Evolutionary conservation across 495 filamentous ascomycete species (phyloP).

Genomic region (Trichoderma erinaceum): DNA sequence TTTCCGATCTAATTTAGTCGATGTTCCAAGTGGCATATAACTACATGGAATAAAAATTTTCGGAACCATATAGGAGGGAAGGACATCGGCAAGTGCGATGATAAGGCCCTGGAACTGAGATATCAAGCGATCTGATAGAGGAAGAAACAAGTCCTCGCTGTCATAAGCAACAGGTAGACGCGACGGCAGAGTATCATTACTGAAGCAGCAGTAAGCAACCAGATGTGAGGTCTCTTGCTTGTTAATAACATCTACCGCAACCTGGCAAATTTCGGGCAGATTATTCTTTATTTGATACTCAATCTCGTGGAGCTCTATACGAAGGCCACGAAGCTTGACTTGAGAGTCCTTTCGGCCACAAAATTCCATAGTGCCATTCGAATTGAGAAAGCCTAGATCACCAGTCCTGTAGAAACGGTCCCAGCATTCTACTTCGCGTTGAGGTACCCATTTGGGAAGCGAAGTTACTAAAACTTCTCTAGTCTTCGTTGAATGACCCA

Average conservation of each 20-base stretch:
- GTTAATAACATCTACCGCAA: constrained; percentile 18
- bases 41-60: neutral
- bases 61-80: constrained; percentile 64
- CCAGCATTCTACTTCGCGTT: constrained; percentile 20
- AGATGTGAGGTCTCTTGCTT: constrained; percentile 13
- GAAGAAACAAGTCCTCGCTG: constrained; percentile 49
- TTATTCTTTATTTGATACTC: constrained; percentile 15
- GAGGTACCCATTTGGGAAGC: constrained; percentile 16
- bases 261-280: neutral
- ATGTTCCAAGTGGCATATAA: constrained; percentile 20
- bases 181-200: constrained; percentile 21
- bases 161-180: constrained; percentile 13
- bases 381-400: constrained; percentile 42
- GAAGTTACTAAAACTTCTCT: constrained; percentile 41
- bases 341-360: constrained; percentile 19
- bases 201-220: constrained; percentile 24
- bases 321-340: constrained; percentile 28
- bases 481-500: constrained; percentile 50
- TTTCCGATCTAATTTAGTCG: constrained; percentile 31
- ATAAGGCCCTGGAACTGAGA: constrained; percentile 35
- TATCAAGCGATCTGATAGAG: constrained; percentile 24
- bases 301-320: constrained; percentile 27
- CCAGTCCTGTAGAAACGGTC: constrained; percentile 38
- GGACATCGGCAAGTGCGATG: constrained; percentile 71
- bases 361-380: constrained; percentile 18